Conservation (phyloP, 179 eudicot species). For the Heliamphora pulchella region DNA sequence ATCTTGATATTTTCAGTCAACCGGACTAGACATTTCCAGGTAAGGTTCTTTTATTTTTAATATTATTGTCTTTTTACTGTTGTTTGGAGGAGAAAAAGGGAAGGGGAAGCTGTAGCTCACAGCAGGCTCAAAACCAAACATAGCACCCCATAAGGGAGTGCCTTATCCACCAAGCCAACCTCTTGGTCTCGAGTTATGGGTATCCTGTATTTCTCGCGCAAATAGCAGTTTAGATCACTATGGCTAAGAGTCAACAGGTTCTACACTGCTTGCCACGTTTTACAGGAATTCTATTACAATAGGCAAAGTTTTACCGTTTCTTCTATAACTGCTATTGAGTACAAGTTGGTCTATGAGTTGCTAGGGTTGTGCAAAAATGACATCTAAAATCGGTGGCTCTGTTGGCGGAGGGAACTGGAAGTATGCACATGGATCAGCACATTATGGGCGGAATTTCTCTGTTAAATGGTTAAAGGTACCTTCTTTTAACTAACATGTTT, state of each 20-base stretch:
- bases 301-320: constrained; percentile 13
- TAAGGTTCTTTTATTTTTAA: constrained; percentile 20
- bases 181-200: neutral
- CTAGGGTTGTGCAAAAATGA: constrained; percentile 98
- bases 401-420: constrained; percentile 98
- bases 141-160: too few relatives aligned
- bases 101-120: too few relatives aligned
- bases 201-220: neutral
- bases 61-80: neutral
- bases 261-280: neutral
- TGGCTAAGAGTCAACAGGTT: neutral
- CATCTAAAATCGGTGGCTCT: constrained; percentile 84
- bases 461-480: constrained; percentile 94
- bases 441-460: constrained; percentile 94
- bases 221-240: constrained; percentile 3
- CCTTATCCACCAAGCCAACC: too few relatives aligned
- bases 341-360: constrained; percentile 20
- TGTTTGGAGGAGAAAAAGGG: too few relatives aligned
- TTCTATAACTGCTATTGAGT: constrained; percentile 10
- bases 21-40: constrained; percentile 97
- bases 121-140: too few relatives aligned
- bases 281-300: constrained; percentile 8
- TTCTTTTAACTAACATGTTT: neutral
- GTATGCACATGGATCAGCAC: constrained; percentile 95
- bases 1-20: constrained; percentile 91